Percentiles rank a stretch among this genome's conserved stretches.
These are phyloP conservation scores for Myxozyma nipponensis DNA, from an alignment of 805 yeast species.

Conservation along the genomic window DNA sequence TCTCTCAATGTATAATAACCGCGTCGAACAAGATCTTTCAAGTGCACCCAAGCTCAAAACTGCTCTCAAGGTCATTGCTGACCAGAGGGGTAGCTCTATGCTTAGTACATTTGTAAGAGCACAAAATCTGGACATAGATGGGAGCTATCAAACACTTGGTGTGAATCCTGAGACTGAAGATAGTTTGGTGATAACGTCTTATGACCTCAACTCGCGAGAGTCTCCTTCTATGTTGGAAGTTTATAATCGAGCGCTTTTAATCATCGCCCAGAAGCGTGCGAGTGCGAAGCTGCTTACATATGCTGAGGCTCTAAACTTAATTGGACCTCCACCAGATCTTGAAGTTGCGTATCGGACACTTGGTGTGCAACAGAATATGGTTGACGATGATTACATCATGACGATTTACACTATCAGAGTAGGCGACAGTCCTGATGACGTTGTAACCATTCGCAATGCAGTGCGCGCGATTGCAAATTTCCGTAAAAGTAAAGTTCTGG, in stretches of 20 bases:
- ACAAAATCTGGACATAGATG: conserved; percentile 42
- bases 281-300: conserved; percentile 32
- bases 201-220: conserved; percentile 60
- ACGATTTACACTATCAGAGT: conserved; percentile 38
- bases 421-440: conserved; percentile 45
- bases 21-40: conserved; percentile 11
- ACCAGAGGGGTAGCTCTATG: conserved; percentile 52
- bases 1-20: conserved; percentile 19
- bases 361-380: conserved; percentile 21
- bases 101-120: conserved; percentile 50
- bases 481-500: conserved; percentile 54
- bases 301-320: conserved; percentile 31
- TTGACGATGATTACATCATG: conserved; percentile 25
- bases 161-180: conserved; percentile 54
- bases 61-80: conserved; percentile 61
- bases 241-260: conserved; percentile 31
- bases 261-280: conserved; percentile 34
- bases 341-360: conserved; percentile 26
- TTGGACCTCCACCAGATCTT: conserved; percentile 22
- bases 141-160: conserved; percentile 53
- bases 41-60: conserved; percentile 42
- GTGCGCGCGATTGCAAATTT: conserved; percentile 57
- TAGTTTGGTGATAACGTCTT: conserved; percentile 73
- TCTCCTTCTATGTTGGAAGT: conserved; percentile 17
- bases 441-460: conserved; percentile 55